Evolutionary conservation across 768 basidiomycete genomes (phyloP).

Genomic region (Suillus clintonianus): DNA sequence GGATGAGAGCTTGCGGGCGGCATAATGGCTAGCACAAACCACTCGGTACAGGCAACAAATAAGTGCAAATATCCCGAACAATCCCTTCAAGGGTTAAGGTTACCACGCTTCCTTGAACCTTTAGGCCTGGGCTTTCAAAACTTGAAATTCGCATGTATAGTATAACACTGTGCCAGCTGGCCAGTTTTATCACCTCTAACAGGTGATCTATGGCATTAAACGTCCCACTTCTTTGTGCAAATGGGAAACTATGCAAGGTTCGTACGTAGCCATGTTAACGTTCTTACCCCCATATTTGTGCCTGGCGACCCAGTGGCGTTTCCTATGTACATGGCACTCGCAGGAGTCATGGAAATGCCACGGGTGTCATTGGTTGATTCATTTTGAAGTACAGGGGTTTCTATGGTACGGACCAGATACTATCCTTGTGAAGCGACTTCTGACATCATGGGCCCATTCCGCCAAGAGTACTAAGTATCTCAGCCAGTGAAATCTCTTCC

Average conservation of each 20-base stretch:
- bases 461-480: background rate
- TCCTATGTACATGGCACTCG: background rate
- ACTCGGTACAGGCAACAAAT: background rate
- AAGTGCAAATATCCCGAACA: background rate
- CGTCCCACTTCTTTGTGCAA: background rate
- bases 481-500: background rate
- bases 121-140: background rate
- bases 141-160: background rate
- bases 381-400: background rate
- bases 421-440: background rate
- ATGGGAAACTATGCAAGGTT: background rate
- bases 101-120: background rate
- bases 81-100: background rate
- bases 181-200: background rate
- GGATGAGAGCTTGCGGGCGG: constrained; percentile 11
- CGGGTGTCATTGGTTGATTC: background rate
- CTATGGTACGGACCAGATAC: background rate
- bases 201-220: background rate
- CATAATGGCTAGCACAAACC: constrained; percentile 1
- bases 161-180: background rate
- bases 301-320: background rate
- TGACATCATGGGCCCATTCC: background rate
- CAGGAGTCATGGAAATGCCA: background rate
- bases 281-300: background rate
- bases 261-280: background rate